These are phyloP conservation scores for Candida silvicultrix DNA, from an alignment of 805 yeast species.

Conservation along the genomic window DNA sequence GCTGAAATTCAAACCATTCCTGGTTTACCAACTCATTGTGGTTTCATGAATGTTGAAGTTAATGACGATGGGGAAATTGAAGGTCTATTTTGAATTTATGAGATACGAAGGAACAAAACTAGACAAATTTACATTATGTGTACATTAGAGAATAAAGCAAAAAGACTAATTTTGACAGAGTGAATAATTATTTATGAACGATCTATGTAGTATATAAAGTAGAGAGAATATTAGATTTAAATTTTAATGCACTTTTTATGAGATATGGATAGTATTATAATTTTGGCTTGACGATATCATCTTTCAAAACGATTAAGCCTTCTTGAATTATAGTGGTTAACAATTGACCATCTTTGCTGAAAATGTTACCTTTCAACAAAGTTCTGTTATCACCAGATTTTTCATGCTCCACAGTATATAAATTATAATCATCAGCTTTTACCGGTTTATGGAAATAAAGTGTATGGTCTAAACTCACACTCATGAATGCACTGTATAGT, in stretches of 20 bases:
- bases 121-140: too few species aligned
- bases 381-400: conserved; percentile 48
- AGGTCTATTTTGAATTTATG: conserved; percentile 55
- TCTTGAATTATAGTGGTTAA: conserved; percentile 63
- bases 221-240: too few species aligned
- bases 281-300: conserved; percentile 3
- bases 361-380: conserved; percentile 54
- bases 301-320: conserved; percentile 37
- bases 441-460: conserved; percentile 57
- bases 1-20: conserved; percentile 98
- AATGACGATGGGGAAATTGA: conserved; percentile 86
- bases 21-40: conserved; percentile 92
- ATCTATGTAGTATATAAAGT: too few species aligned
- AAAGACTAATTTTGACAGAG: too few species aligned
- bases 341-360: conserved; percentile 37
- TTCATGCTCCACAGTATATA: conserved; percentile 40
- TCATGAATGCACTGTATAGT: conserved; percentile 39
- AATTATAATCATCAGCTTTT: conserved; percentile 44
- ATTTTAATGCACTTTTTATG: too few species aligned
- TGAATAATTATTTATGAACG: too few species aligned
- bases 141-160: too few species aligned
- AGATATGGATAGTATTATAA: not conserved
- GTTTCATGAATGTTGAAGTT: conserved; percentile 95
- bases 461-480: conserved; percentile 61
- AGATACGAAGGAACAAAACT: not conserved